Evolutionary conservation across 805 yeast species (phyloP).

Genomic region (Yarrowia keelungensis): DNA sequence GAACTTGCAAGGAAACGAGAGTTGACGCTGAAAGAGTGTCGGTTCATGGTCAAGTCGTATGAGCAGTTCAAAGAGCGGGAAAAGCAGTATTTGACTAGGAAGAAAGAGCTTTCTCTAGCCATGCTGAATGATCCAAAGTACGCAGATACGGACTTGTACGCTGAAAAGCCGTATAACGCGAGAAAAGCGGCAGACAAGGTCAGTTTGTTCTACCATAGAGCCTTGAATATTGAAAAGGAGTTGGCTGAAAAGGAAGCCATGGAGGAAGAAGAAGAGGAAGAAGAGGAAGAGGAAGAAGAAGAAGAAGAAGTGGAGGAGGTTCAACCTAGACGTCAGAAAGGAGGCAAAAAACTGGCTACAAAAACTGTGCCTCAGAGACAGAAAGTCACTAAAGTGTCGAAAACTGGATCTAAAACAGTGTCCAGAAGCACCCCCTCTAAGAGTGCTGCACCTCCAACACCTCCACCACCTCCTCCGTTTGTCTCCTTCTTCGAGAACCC

Average conservation of each 20-base stretch:
- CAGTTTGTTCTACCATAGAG: constrained; percentile 9
- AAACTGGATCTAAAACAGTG: neutral
- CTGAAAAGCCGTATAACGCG: constrained; percentile 15
- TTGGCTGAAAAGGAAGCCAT: neutral
- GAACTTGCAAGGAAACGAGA: constrained; percentile 62
- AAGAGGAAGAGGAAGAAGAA: constrained; percentile 21
- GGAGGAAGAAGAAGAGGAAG: neutral
- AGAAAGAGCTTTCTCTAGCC: constrained; percentile 16
- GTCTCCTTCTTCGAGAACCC: constrained; percentile 24
- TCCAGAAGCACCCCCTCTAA: neutral
- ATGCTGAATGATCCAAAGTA: constrained; percentile 23
- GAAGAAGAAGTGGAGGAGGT: constrained; percentile 16
- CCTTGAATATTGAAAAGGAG: constrained; percentile 2
- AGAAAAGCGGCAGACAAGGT: constrained; percentile 10
- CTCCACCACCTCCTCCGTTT: constrained; percentile 15
- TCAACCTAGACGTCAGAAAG: neutral
- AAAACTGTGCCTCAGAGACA: neutral
- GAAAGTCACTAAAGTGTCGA: neutral
- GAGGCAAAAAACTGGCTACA: neutral
- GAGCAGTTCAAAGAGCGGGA: constrained; percentile 31
- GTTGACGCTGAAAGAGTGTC: constrained; percentile 58
- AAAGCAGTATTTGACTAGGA: constrained; percentile 1
- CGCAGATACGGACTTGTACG: constrained; percentile 14
- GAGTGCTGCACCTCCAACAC: neutral
- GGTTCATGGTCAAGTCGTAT: constrained; percentile 18